Conservation (phyloP, 2,329 filamentous ascomycete species). For the Colletotrichum chlorophyti region DNA sequence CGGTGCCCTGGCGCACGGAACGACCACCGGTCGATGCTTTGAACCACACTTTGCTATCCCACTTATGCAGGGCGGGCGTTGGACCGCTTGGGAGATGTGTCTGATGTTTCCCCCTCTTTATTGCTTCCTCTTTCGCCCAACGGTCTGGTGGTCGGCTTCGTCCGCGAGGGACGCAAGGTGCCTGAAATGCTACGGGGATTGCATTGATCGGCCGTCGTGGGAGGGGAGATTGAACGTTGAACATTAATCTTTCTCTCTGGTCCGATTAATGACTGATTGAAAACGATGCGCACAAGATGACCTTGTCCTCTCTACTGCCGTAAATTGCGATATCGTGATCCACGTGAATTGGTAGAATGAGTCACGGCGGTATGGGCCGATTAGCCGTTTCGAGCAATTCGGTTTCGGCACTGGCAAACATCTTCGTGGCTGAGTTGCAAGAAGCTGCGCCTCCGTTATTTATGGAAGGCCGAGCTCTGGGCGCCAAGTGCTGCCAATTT, state of each 20-base stretch:
- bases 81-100: background rate
- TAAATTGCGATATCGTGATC: no score
- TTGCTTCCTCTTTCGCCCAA: no score
- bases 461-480: constrained; percentile 2
- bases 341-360: no score
- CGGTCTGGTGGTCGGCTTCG: no score
- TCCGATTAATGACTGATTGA: no score
- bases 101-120: background rate
- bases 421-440: background rate
- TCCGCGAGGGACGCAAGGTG: constrained; percentile 5
- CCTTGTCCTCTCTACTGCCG: no score
- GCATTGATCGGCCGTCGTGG: background rate
- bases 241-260: no score
- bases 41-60: background rate
- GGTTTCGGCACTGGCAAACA: no score
- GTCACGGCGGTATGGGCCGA: background rate
- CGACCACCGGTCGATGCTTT: constrained; percentile 9
- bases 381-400: background rate
- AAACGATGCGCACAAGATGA: no score
- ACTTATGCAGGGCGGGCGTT: background rate
- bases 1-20: constrained; percentile 11
- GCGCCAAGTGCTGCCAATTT: constrained; percentile 20
- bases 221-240: background rate
- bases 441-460: background rate
- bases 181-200: no score